Percentiles rank a stretch among this genome's conserved stretches.
Conservation (phyloP, 2,329 filamentous ascomycete genomes). For the Tolypocladium cylindrosporum region DNA sequence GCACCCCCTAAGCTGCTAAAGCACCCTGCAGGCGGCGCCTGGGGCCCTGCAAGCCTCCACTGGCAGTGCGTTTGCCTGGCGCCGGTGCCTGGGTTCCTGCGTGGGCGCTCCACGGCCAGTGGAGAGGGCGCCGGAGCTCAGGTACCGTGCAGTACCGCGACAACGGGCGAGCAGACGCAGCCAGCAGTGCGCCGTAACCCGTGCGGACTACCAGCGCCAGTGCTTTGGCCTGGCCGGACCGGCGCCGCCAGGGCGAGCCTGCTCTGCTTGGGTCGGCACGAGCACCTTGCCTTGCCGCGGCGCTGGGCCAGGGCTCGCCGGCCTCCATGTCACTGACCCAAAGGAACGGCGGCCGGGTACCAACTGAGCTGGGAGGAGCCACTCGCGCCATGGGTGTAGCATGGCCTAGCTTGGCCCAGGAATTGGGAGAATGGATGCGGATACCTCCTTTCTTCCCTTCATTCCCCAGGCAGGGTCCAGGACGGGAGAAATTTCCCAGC, state of each 20-base stretch:
- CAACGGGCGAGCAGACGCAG: not conserved
- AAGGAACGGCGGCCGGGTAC: not conserved
- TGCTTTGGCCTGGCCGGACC: not conserved
- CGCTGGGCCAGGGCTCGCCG: no score
- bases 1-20: not conserved
- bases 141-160: not conserved
- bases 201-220: not conserved
- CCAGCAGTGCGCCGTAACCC: no score
- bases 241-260: not conserved
- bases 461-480: conserved; percentile 5
- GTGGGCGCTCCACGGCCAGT: not conserved
- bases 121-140: not conserved
- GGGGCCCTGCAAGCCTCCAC: not conserved
- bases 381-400: not conserved
- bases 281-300: not conserved
- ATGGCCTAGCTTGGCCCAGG: not conserved
- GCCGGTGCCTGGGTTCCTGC: not conserved
- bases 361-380: not conserved
- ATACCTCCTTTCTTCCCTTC: conserved; percentile 1
- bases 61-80: not conserved
- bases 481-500: conserved; percentile 5
- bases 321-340: not conserved
- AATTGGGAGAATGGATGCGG: not conserved
- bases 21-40: not conserved
- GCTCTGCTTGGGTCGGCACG: not conserved